Evolutionary conservation across 106 monocot genomes (phyloP).

Genomic region (Dendrobium catenatum): DNA sequence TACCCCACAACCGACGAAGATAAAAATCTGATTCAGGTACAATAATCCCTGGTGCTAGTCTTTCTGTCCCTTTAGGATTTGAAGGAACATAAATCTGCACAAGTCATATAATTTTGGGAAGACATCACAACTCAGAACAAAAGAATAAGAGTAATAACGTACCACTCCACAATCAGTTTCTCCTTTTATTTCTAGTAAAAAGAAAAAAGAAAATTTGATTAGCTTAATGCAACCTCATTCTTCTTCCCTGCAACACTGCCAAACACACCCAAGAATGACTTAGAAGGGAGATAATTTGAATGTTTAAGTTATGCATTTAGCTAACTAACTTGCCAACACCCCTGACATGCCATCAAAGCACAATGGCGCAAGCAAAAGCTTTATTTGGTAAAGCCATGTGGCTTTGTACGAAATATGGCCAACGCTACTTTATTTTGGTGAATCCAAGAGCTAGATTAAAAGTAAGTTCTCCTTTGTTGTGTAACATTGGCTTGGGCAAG

Average conservation of each 20-base stretch:
- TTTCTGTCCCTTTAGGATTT: slow-evolving; percentile 52
- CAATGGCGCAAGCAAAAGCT: not conserved
- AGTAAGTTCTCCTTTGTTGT: not conserved
- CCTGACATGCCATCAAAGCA: not conserved
- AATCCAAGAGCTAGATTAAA: not conserved
- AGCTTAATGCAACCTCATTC: not conserved
- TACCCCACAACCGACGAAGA: slow-evolving; percentile 45
- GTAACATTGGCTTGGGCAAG: too few relatives aligned
- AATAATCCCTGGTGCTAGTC: slow-evolving; percentile 43
- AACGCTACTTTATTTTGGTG: not conserved
- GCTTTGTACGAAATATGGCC: not conserved
- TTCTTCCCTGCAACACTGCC: not conserved
- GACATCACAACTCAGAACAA: not conserved
- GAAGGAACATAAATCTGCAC: slow-evolving; percentile 51
- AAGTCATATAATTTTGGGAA: not conserved
- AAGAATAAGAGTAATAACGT: not conserved
- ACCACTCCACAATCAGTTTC: not conserved
- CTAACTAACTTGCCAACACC: not conserved
- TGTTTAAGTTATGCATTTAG: not conserved
- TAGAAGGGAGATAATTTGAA: not conserved
- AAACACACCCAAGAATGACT: not conserved
- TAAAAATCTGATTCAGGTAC: slow-evolving; percentile 47
- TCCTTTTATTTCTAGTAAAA: not conserved
- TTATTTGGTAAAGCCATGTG: not conserved
- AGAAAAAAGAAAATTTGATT: not conserved